phyloP scores from a whole-genome alignment of 2,329 filamentous ascomycete species.

The Grosmannia penicillata region DNA sequence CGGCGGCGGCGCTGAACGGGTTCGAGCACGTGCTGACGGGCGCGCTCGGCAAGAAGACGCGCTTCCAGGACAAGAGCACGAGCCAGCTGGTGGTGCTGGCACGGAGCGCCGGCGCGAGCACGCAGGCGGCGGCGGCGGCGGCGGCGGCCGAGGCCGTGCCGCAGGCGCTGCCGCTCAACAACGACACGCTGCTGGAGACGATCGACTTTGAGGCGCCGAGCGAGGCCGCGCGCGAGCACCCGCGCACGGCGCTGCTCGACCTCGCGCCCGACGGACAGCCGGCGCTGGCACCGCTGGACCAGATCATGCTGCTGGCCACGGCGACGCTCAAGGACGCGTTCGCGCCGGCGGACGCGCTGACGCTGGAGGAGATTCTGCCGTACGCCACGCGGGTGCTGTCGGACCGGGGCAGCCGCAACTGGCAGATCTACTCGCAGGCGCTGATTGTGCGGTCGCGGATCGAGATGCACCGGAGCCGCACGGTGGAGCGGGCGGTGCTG shows the following conservation, averaged over 20 bases:
- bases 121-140: slow-evolving; percentile 9
- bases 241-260: slow-evolving; percentile 33
- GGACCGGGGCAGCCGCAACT: slow-evolving; percentile 85
- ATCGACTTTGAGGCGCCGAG: slow-evolving; percentile 52
- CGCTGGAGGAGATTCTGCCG: slow-evolving; percentile 82
- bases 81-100: slow-evolving; percentile 89
- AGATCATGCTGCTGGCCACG: slow-evolving; percentile 79
- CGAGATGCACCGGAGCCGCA: slow-evolving; percentile 74
- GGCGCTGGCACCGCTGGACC: slow-evolving; percentile 66
- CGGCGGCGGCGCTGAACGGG: slow-evolving; percentile 50
- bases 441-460: slow-evolving; percentile 80
- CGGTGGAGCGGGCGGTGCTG: slow-evolving; percentile 74
- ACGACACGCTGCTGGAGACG: slow-evolving; percentile 82
- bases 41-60: slow-evolving; percentile 70
- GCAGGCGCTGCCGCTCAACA: slow-evolving; percentile 63
- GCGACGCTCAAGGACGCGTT: slow-evolving; percentile 78
- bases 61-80: slow-evolving; percentile 62
- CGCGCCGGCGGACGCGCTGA: slow-evolving; percentile 69
- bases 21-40: slow-evolving; percentile 78
- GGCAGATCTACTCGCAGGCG: slow-evolving; percentile 95
- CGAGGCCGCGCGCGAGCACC: slow-evolving; percentile 8
- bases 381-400: slow-evolving; percentile 80
- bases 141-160: slow-evolving; percentile 26
- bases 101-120: slow-evolving; percentile 4
- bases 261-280: slow-evolving; percentile 72